These are phyloP conservation scores for Solanum aculeatissimum DNA, from an alignment of 305 asterid genomes.

Conservation along the genomic window DNA sequence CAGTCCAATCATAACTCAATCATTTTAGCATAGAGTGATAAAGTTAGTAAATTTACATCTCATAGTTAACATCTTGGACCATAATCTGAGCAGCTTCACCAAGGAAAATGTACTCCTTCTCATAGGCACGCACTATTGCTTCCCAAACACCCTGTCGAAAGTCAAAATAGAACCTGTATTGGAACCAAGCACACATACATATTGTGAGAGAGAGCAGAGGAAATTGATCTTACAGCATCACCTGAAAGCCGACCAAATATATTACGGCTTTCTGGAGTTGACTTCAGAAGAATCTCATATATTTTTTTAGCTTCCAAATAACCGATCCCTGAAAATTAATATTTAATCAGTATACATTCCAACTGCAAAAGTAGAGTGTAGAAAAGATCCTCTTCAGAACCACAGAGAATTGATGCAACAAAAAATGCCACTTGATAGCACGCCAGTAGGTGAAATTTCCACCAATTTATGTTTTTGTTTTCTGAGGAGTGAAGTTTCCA, in stretches of 20 bases:
- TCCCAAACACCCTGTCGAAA: constrained; percentile 89
- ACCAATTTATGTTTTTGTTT: neutral
- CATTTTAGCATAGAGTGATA: neutral
- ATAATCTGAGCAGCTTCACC: constrained; percentile 96
- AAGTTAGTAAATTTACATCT: constrained; percentile 46
- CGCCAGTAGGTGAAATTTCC: neutral
- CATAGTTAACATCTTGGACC: constrained; percentile 92
- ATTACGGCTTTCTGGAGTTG: constrained; percentile 88
- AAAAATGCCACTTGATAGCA: neutral
- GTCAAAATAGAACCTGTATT: constrained; percentile 1
- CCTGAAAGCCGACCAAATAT: constrained; percentile 99
- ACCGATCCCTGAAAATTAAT: constrained; percentile 54
- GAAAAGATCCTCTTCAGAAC: neutral
- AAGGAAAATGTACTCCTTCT: constrained; percentile 78
- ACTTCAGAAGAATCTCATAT: constrained; percentile 67
- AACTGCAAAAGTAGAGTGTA: neutral
- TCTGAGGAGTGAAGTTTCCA: neutral
- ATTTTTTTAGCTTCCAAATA: constrained; percentile 72
- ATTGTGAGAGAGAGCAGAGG: neutral
- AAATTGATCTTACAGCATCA: constrained; percentile 81
- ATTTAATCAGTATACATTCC: neutral
- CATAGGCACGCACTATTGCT: constrained; percentile 74
- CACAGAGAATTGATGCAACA: neutral
- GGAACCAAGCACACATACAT: neutral
- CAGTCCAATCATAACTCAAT: neutral